Percentiles rank a stretch among this genome's conserved stretches.
Evolutionary conservation across 257 asterid species (phyloP).

Genomic region (Solanum lycopersicoides): DNA sequence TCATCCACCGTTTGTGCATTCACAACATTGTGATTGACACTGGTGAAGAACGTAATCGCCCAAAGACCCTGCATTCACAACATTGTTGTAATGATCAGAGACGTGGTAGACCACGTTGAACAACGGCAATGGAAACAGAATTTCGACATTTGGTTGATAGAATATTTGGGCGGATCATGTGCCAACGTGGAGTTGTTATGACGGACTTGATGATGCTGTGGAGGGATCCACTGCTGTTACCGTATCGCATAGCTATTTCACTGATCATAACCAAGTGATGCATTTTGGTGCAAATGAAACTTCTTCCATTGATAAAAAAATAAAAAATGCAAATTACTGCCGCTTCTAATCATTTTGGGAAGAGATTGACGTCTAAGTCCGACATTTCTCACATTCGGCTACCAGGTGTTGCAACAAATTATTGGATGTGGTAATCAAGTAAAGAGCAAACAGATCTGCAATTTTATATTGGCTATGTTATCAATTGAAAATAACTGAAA

Average conservation of each 20-base stretch:
- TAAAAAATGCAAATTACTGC: slow-evolving; percentile 58
- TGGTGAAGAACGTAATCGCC: slow-evolving; percentile 61
- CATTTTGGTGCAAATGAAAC: slow-evolving; percentile 63
- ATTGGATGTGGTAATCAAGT: neutral
- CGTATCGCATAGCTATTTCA: slow-evolving; percentile 65
- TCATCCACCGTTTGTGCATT: slow-evolving; percentile 45
- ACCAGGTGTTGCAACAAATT: neutral
- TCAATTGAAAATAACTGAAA: neutral
- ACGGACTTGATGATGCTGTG: slow-evolving; percentile 59
- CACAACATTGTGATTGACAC: slow-evolving; percentile 23
- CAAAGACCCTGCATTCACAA: slow-evolving; percentile 43
- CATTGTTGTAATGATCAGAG: slow-evolving; percentile 30
- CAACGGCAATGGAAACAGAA: slow-evolving; percentile 78
- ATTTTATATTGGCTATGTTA: neutral
- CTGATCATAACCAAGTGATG: slow-evolving; percentile 75
- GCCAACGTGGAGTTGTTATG: slow-evolving; percentile 48
- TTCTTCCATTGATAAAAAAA: slow-evolving; percentile 18
- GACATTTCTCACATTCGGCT: neutral
- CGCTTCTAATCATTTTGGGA: slow-evolving; percentile 81
- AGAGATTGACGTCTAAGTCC: slow-evolving; percentile 27
- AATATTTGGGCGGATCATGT: slow-evolving; percentile 77
- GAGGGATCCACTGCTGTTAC: slow-evolving; percentile 62
- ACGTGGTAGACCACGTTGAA: slow-evolving; percentile 43
- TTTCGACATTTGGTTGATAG: slow-evolving; percentile 44
- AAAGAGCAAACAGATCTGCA: neutral